phyloP scores from a whole-genome alignment of 129 eudicot genomes.

The Erigeron canadensis region DNA sequence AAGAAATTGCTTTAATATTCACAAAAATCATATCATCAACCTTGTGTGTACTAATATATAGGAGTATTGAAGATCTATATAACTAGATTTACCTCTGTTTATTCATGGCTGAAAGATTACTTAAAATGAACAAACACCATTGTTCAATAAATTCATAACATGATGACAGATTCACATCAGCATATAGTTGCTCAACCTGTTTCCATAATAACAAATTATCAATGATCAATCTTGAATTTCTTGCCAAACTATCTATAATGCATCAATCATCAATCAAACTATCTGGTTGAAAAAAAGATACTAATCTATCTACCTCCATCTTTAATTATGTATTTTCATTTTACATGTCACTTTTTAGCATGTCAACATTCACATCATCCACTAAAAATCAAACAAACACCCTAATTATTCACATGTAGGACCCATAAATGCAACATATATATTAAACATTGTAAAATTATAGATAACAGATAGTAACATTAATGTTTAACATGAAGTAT shows the following conservation, averaged over 20 bases:
- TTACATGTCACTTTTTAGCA: not conserved
- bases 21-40: not conserved
- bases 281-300: too few species aligned
- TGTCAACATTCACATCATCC: not conserved
- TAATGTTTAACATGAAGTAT: too few species aligned
- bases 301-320: slow-evolving; percentile 12
- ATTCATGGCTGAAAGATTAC: slow-evolving; percentile 54
- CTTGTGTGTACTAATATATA: not conserved
- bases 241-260: not conserved
- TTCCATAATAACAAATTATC: slow-evolving; percentile 10
- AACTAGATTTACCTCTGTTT: slow-evolving; percentile 48
- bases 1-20: slow-evolving; percentile 7
- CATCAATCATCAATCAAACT: not conserved
- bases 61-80: not conserved
- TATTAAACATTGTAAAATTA: not conserved
- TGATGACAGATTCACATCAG: slow-evolving; percentile 55
- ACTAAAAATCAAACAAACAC: not conserved
- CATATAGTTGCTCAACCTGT: slow-evolving; percentile 83
- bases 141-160: slow-evolving; percentile 75
- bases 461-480: too few species aligned
- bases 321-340: not conserved
- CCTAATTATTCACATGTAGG: slow-evolving; percentile 9
- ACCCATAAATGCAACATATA: not conserved
- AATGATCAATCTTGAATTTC: slow-evolving; percentile 13
- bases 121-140: slow-evolving; percentile 42